phyloP scores from a whole-genome alignment of 192 early-diverging fungal species.

The Fimicolochytrium jonesii region DNA sequence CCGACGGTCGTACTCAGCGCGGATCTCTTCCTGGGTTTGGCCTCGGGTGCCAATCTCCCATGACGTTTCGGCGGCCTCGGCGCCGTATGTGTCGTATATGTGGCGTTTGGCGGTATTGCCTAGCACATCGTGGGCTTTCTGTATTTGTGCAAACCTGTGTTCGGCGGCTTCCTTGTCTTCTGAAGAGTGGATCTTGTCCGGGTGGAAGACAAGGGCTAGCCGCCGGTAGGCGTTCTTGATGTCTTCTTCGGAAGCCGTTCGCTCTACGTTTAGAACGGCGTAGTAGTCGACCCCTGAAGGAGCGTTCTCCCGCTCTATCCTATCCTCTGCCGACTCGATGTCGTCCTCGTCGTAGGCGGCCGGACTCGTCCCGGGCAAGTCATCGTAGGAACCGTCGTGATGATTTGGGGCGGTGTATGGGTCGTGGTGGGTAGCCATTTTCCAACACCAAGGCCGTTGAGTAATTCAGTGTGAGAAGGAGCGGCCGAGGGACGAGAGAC shows the following conservation, averaged over 20 bases:
- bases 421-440: too few species aligned
- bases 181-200: conserved; percentile 47
- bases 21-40: conserved; percentile 33
- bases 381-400: too few species aligned
- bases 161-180: conserved; percentile 45
- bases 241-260: conserved; percentile 45
- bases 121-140: conserved; percentile 49
- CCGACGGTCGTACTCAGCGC: conserved; percentile 44
- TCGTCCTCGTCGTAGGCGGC: too few species aligned
- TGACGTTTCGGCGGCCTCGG: conserved; percentile 35
- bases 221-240: conserved; percentile 49
- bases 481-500: too few species aligned
- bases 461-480: too few species aligned
- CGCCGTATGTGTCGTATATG: conserved; percentile 53
- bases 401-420: too few species aligned
- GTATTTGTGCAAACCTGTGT: conserved; percentile 43
- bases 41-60: conserved; percentile 46
- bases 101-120: conserved; percentile 47
- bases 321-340: conserved; percentile 11
- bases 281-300: conserved; percentile 29
- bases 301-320: conserved; percentile 10
- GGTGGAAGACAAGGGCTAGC: conserved; percentile 50
- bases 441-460: too few species aligned
- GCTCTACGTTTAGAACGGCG: conserved; percentile 33
- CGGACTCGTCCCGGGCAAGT: too few species aligned